Evolutionary conservation across 192 early-diverging fungal species (phyloP).

Genomic region (Coemansia sp.): DNA sequence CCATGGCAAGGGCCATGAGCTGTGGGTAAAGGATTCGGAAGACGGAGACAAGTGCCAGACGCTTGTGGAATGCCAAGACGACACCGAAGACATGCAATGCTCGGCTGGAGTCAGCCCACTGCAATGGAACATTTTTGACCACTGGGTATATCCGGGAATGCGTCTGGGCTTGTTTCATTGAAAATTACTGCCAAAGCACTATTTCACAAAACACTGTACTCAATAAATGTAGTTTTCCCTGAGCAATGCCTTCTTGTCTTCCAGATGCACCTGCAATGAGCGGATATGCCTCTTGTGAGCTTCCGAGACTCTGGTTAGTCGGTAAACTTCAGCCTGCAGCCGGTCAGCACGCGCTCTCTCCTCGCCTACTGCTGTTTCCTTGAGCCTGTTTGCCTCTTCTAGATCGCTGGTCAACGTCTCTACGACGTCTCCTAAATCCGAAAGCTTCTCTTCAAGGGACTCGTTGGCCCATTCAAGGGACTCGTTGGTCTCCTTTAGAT

Average conservation of each 20-base stretch:
- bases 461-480: not conserved
- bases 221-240: not conserved
- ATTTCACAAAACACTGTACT: not conserved
- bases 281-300: slow-evolving; percentile 16
- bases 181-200: not conserved
- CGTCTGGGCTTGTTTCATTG: slow-evolving; percentile 6
- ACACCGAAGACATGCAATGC: slow-evolving; percentile 10
- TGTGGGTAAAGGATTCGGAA: slow-evolving; percentile 19
- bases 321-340: slow-evolving; percentile 4
- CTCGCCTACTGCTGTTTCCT: too few relatives aligned
- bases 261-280: slow-evolving; percentile 13
- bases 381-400: not conserved
- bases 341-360: slow-evolving; percentile 4
- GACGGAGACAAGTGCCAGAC: not conserved
- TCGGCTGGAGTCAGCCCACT: slow-evolving; percentile 13
- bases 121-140: slow-evolving; percentile 29
- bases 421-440: too few relatives aligned
- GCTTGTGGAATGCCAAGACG: slow-evolving; percentile 8
- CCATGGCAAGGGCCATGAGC: slow-evolving; percentile 23
- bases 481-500: not conserved
- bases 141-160: slow-evolving; percentile 39
- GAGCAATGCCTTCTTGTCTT: slow-evolving; percentile 11
- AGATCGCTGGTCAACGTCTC: not conserved
- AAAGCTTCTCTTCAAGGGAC: not conserved
- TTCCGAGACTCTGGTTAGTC: slow-evolving; percentile 6